Percentiles rank a stretch among this genome's conserved stretches.
These are phyloP conservation scores for Yamadazyma diospyri DNA, from an alignment of 1,139 yeast genomes.

Conservation along the genomic window DNA sequence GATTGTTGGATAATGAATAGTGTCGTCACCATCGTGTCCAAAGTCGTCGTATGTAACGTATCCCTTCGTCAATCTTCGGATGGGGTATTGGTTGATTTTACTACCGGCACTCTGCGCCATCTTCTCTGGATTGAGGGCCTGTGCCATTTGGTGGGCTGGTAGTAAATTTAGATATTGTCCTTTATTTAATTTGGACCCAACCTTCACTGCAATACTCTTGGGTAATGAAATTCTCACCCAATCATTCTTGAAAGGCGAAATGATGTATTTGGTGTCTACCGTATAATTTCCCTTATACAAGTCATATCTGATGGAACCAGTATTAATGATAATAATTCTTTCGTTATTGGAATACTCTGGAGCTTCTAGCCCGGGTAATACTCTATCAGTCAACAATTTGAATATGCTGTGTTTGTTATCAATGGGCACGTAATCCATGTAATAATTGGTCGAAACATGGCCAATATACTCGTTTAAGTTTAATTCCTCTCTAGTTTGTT, in stretches of 20 bases:
- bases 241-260: conserved; percentile 79
- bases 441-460: conserved; percentile 58
- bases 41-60: conserved; percentile 79
- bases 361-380: conserved; percentile 52
- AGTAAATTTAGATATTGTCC: conserved; percentile 34
- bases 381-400: conserved; percentile 52
- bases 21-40: conserved; percentile 87
- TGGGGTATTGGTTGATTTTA: conserved; percentile 10
- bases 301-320: conserved; percentile 90
- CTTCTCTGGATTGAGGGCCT: conserved; percentile 1
- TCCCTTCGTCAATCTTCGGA: conserved; percentile 45
- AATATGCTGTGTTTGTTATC: conserved; percentile 59
- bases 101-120: neutral
- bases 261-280: conserved; percentile 72
- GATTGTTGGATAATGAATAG: conserved; percentile 63
- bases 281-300: conserved; percentile 84
- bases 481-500: conserved; percentile 43
- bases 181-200: conserved; percentile 49
- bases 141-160: conserved; percentile 26
- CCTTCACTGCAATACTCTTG: conserved; percentile 41
- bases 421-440: conserved; percentile 66
- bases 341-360: conserved; percentile 23
- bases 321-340: conserved; percentile 68
- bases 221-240: conserved; percentile 69
- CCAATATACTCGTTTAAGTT: conserved; percentile 60